Conservation (phyloP, 2,329 filamentous ascomycete species). For the Aspergillus uvarum region DNA sequence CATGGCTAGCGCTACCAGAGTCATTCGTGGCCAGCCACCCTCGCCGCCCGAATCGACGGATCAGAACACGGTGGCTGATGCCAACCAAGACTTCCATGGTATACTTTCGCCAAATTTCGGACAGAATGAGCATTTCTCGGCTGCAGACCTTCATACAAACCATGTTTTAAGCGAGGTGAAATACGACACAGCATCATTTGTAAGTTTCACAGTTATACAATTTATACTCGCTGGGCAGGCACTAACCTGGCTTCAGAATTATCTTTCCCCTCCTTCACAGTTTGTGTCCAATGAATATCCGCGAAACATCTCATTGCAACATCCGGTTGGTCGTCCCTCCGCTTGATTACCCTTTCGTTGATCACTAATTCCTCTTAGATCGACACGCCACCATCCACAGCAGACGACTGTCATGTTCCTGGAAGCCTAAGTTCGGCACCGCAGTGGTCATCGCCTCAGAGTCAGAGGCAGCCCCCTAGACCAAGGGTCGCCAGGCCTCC, state of each 20-base stretch:
- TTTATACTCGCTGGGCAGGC: neutral
- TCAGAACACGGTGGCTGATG: slow-evolving; percentile 21
- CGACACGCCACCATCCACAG: slow-evolving; percentile 26
- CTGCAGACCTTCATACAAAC: slow-evolving; percentile 5
- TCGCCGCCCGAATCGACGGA: slow-evolving; percentile 33
- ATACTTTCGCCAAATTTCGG: slow-evolving; percentile 18
- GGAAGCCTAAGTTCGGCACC: slow-evolving; percentile 15
- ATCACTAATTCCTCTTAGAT: slow-evolving; percentile 18
- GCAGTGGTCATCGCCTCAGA: slow-evolving; percentile 20
- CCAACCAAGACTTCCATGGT: slow-evolving; percentile 14
- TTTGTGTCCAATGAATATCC: slow-evolving; percentile 19
- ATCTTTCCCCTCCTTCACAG: slow-evolving; percentile 14
- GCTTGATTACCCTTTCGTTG: slow-evolving; percentile 15
- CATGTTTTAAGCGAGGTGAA: slow-evolving; percentile 3
- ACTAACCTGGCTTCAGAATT: slow-evolving; percentile 5
- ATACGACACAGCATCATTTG: slow-evolving; percentile 15
- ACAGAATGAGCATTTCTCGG: slow-evolving; percentile 7
- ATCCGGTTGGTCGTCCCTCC: slow-evolving; percentile 22
- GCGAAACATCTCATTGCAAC: slow-evolving; percentile 16
- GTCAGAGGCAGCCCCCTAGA: slow-evolving; percentile 14
- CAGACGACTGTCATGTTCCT: slow-evolving; percentile 21
- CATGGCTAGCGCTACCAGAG: slow-evolving; percentile 14
- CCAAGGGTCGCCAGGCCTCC: slow-evolving; percentile 14
- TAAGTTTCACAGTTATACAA: slow-evolving; percentile 16
- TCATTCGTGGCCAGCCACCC: slow-evolving; percentile 25